Evolutionary conservation across 176 grass and related monocot genomes (phyloP).

Genomic region (Avena sativa): DNA sequence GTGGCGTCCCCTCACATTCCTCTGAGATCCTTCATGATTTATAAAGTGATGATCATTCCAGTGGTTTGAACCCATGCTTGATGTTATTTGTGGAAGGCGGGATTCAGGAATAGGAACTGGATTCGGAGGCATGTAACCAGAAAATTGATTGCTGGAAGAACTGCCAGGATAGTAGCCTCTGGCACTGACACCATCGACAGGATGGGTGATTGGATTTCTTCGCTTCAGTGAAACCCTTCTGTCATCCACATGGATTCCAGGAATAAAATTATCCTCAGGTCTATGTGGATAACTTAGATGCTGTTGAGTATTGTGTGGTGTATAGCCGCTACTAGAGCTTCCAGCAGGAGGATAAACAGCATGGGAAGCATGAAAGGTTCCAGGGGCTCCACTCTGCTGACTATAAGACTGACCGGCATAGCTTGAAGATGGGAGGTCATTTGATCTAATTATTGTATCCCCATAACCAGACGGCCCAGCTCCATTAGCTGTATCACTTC

Average conservation of each 20-base stretch:
- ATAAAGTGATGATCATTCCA: constrained; percentile 45
- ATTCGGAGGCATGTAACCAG: constrained; percentile 47
- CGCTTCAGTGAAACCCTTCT: constrained; percentile 60
- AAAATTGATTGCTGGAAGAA: constrained; percentile 53
- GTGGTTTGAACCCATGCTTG: constrained; percentile 38
- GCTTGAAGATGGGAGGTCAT: constrained; percentile 48
- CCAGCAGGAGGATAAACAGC: constrained; percentile 46
- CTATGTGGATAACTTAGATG: constrained; percentile 50
- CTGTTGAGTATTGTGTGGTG: constrained; percentile 44
- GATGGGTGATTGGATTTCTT: constrained; percentile 54
- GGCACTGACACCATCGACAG: constrained; percentile 36
- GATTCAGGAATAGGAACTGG: constrained; percentile 40
- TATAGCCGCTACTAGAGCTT: constrained; percentile 55
- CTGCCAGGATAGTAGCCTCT: constrained; percentile 47
- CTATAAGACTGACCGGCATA: constrained; percentile 31
- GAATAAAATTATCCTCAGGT: constrained; percentile 49
- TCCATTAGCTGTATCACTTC: constrained; percentile 50
- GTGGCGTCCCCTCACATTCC: constrained; percentile 70
- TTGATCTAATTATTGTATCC: constrained; percentile 36
- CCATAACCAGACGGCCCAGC: constrained; percentile 34
- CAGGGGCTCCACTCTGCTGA: constrained; percentile 48
- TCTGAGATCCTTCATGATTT: constrained; percentile 64
- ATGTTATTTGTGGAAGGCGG: constrained; percentile 30
- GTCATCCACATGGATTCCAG: constrained; percentile 48
- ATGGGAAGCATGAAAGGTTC: constrained; percentile 48